Percentiles rank a stretch among this genome's conserved stretches.
Evolutionary conservation across 176 grass and related monocot genomes (phyloP).

Genomic region (Guadua angustifolia): DNA sequence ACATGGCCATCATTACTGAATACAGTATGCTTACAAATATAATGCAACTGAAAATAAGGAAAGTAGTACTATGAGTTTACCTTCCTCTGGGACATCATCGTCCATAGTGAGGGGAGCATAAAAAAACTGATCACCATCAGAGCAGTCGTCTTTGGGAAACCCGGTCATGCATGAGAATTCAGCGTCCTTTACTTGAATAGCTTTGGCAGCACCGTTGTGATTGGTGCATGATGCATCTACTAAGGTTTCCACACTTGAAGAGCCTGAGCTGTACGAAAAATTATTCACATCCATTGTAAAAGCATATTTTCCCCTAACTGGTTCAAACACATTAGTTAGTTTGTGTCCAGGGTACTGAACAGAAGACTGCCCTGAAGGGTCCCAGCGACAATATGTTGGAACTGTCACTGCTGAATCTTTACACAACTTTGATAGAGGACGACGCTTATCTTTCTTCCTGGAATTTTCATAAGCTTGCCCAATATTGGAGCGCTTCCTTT

Average conservation of each 20-base stretch:
- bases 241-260: conserved; percentile 65
- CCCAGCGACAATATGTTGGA: conserved; percentile 76
- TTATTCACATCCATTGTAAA: conserved; percentile 43
- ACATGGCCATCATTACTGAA: conserved; percentile 15
- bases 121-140: conserved; percentile 68
- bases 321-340: conserved; percentile 38
- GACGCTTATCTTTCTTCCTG: conserved; percentile 74
- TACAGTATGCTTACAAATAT: conserved; percentile 25
- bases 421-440: conserved; percentile 65
- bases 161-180: conserved; percentile 42
- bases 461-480: conserved; percentile 77
- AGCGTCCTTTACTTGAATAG: conserved; percentile 42
- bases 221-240: conserved; percentile 56
- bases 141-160: conserved; percentile 61
- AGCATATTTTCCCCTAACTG: conserved; percentile 45
- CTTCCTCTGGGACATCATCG: conserved; percentile 54
- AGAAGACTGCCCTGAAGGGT: conserved; percentile 51
- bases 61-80: conserved; percentile 52
- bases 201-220: conserved; percentile 42
- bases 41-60: conserved; percentile 29
- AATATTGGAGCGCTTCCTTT: conserved; percentile 76
- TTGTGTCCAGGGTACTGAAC: conserved; percentile 36
- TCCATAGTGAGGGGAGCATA: conserved; percentile 55
- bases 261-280: conserved; percentile 65
- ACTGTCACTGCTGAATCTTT: conserved; percentile 67